Conservation (phyloP, 345 rosid genomes). For the Heritiera fomes region DNA sequence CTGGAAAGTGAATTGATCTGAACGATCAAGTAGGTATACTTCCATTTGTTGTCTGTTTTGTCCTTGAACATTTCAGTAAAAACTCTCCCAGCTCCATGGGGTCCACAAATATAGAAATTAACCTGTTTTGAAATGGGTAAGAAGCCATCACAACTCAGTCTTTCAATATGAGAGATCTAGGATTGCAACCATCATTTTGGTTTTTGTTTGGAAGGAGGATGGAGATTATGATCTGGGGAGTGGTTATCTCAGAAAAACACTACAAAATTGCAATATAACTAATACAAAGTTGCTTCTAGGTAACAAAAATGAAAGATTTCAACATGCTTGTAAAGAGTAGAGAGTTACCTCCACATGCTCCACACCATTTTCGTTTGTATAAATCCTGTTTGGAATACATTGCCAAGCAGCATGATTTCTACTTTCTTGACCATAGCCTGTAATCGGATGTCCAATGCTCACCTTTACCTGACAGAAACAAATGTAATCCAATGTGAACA, state of each 20-base stretch:
- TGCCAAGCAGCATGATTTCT: conserved; percentile 97
- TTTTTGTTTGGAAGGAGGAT: too few relatives aligned
- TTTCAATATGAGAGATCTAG: neutral
- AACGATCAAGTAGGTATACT: conserved; percentile 81
- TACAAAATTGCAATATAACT: too few relatives aligned
- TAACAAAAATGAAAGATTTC: neutral
- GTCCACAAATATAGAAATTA: conserved; percentile 82
- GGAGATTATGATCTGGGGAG: too few relatives aligned
- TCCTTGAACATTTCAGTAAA: conserved; percentile 89
- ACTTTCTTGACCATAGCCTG: conserved; percentile 96
- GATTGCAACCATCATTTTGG: too few relatives aligned
- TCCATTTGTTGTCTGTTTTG: conserved; percentile 82
- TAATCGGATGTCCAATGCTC: conserved; percentile 94
- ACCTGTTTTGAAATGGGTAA: conserved; percentile 42
- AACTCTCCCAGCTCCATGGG: conserved; percentile 95
- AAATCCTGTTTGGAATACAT: conserved; percentile 73
- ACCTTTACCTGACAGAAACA: conserved; percentile 65
- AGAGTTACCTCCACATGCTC: conserved; percentile 47
- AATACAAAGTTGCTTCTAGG: too few relatives aligned
- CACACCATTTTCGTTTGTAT: conserved; percentile 77
- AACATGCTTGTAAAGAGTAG: conserved; percentile 5
- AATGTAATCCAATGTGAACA: conserved; percentile 16
- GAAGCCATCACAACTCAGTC: neutral
- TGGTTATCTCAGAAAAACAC: too few relatives aligned
- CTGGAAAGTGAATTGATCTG: conserved; percentile 69